Evolutionary conservation across 169 alveolate species (phyloP).

Genomic region (Plasmodium gallinaceum): DNA sequence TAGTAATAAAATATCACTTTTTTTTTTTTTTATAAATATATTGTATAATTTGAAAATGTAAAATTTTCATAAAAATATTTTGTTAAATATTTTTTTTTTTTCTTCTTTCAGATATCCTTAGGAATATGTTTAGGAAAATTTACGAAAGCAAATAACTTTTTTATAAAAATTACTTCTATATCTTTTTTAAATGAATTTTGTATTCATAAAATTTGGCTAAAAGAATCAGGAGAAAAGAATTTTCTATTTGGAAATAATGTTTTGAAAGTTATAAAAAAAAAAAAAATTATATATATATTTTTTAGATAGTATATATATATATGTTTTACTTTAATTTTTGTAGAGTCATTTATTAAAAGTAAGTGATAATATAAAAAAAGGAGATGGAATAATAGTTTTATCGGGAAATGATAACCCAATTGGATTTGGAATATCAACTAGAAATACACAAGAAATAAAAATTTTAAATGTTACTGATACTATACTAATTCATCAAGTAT

Average conservation of each 20-base stretch:
- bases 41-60: neutral
- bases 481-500: constrained; percentile 75
- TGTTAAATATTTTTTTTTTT: neutral
- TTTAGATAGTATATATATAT: neutral
- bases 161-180: constrained; percentile 61
- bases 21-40: neutral
- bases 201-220: constrained; percentile 75
- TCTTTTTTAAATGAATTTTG: constrained; percentile 70
- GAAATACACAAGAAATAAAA: constrained; percentile 73
- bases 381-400: constrained; percentile 70
- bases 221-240: constrained; percentile 73
- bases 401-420: constrained; percentile 75
- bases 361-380: constrained; percentile 72
- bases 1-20: constrained; percentile 31
- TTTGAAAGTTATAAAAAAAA: constrained; percentile 36
- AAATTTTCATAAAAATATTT: too few species aligned
- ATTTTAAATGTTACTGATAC: constrained; percentile 61
- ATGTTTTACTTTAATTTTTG: constrained; percentile 5
- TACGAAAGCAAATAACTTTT: constrained; percentile 72
- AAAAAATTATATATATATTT: neutral
- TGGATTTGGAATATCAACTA: constrained; percentile 75
- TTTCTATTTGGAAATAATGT: constrained; percentile 76
- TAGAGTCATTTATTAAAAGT: constrained; percentile 70
- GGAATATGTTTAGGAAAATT: constrained; percentile 75
- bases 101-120: constrained; percentile 37